Evolutionary conservation across 2,329 filamentous ascomycete genomes (phyloP).

Genomic region (Venturiaceae sp.): DNA sequence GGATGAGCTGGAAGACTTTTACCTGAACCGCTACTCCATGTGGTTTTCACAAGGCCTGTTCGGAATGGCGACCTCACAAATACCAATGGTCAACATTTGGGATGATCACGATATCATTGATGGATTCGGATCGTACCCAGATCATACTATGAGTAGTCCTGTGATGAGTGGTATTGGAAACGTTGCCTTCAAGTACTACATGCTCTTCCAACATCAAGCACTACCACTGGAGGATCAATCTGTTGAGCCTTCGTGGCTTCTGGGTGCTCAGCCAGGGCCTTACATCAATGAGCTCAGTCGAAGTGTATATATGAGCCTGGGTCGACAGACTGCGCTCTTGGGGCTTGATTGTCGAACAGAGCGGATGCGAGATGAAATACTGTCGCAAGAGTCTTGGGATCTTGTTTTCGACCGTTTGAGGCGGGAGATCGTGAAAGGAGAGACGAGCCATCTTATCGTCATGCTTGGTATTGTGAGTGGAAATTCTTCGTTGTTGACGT

Average conservation of each 20-base stretch:
- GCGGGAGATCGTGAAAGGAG: conserved; percentile 68
- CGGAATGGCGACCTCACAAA: conserved; percentile 83
- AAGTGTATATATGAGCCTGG: conserved; percentile 77
- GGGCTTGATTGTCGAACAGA: conserved; percentile 90
- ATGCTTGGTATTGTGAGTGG: conserved; percentile 64
- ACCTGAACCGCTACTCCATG: conserved; percentile 76
- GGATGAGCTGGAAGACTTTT: conserved; percentile 79
- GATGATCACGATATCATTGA: conserved; percentile 69
- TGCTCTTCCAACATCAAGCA: conserved; percentile 97
- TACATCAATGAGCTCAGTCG: conserved; percentile 84
- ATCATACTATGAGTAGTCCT: conserved; percentile 82
- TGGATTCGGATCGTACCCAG: conserved; percentile 86
- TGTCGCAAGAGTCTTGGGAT: conserved; percentile 75
- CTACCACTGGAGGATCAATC: conserved; percentile 68
- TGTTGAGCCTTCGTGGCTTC: conserved; percentile 83
- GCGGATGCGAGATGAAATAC: conserved; percentile 70
- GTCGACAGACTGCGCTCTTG: conserved; percentile 68
- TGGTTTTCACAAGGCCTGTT: conserved; percentile 98
- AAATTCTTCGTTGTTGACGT: not conserved
- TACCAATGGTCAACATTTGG: conserved; percentile 97
- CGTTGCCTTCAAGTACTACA: conserved; percentile 96
- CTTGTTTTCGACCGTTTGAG: conserved; percentile 80
- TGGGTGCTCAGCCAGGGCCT: conserved; percentile 71
- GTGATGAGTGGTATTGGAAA: conserved; percentile 85
- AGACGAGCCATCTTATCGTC: conserved; percentile 84